Percentiles rank a stretch among this genome's conserved stretches.
phyloP scores from a whole-genome alignment of 208 protist genomes.

The Acanthamoeba healyi region DNA sequence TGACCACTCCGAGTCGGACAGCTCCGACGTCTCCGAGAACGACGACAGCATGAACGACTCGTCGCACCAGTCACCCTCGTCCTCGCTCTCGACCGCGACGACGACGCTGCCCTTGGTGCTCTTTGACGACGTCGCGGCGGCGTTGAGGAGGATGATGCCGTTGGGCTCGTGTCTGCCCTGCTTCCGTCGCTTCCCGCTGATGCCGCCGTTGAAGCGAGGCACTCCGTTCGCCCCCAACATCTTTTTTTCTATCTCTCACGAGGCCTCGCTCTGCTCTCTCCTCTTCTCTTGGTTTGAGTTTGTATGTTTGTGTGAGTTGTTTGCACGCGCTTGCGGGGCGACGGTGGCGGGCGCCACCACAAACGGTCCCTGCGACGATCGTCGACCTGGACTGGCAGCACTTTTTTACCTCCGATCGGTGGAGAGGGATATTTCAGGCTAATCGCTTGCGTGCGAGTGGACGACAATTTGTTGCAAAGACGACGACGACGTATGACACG shows the following conservation, averaged over 20 bases:
- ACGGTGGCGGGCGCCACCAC: too few relatives aligned
- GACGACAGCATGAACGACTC: slow-evolving; percentile 57
- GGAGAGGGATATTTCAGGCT: too few relatives aligned
- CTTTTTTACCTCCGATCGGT: too few relatives aligned
- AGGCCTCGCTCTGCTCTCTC: too few relatives aligned
- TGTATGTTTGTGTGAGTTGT: too few relatives aligned
- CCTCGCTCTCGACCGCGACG: not conserved
- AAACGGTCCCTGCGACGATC: too few relatives aligned
- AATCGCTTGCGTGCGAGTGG: too few relatives aligned
- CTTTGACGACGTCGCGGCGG: not conserved
- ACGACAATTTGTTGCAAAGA: too few relatives aligned
- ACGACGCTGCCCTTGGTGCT: not conserved
- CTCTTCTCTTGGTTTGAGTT: not conserved
- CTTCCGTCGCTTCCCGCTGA: not conserved
- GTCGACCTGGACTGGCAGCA: too few relatives aligned
- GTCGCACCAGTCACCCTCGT: slow-evolving; percentile 1
- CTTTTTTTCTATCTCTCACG: not conserved
- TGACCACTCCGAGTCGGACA: slow-evolving; percentile 49
- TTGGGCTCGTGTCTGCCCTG: slow-evolving; percentile 22
- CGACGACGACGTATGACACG: too few relatives aligned
- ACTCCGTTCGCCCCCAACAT: not conserved
- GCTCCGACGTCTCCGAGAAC: slow-evolving; percentile 37
- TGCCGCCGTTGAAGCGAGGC: slow-evolving; percentile 1
- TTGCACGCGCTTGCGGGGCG: too few relatives aligned
- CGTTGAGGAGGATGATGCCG: not conserved